phyloP scores from a whole-genome alignment of 805 yeast genomes.

The Martiniozyma abietophila region DNA sequence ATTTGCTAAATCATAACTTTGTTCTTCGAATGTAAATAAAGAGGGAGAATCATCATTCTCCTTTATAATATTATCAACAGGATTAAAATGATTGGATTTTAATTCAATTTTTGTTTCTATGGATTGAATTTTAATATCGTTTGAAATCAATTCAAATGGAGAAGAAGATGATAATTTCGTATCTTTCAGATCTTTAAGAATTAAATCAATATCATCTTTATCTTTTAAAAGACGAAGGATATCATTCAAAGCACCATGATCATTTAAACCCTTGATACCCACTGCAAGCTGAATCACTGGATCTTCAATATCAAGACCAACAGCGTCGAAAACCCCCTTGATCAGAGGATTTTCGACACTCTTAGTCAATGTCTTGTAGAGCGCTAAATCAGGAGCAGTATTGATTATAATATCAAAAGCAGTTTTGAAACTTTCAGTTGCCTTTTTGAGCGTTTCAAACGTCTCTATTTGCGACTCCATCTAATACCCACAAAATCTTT shows the following conservation, averaged over 20 bases:
- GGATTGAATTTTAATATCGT: too few species aligned
- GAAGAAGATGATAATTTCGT: too few species aligned
- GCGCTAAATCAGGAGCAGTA: slow-evolving; percentile 9
- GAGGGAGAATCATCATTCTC: slow-evolving; percentile 2
- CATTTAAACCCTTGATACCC: slow-evolving; percentile 43
- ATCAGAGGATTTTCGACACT: slow-evolving; percentile 18
- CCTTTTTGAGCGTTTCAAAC: slow-evolving; percentile 7
- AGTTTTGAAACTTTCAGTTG: slow-evolving; percentile 4
- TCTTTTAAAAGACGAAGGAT: slow-evolving; percentile 54
- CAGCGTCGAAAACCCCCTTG: slow-evolving; percentile 3
- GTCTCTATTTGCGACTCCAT: too few species aligned
- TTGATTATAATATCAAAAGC: slow-evolving; percentile 7
- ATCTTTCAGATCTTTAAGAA: slow-evolving; percentile 21
- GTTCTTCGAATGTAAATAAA: too few species aligned
- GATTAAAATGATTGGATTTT: too few species aligned
- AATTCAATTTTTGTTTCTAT: too few species aligned
- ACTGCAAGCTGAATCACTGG: slow-evolving; percentile 52
- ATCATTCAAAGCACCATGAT: slow-evolving; percentile 35
- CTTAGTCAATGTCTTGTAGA: slow-evolving; percentile 11
- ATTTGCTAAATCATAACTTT: too few species aligned
- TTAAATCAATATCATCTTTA: slow-evolving; percentile 1
- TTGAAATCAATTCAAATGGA: too few species aligned
- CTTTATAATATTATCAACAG: too few species aligned
- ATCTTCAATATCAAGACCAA: slow-evolving; percentile 35
- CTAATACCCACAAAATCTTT: too few species aligned